Evolutionary conservation across 805 yeast species (phyloP), one percentile per base, ranked within the genome.

Genomic region (Teunomyces tritomae): DNA sequence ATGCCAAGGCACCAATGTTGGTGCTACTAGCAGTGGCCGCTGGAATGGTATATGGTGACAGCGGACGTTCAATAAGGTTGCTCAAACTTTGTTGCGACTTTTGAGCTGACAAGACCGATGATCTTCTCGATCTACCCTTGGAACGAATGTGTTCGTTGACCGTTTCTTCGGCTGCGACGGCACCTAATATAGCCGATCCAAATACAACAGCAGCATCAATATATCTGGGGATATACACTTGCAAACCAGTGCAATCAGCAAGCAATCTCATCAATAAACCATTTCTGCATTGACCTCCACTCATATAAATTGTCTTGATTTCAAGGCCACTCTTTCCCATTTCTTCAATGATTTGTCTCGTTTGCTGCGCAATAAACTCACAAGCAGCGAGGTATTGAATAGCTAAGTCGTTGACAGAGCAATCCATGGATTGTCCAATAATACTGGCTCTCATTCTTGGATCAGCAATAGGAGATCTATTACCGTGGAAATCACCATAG

Each of bases 271-370:
- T 90, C 51, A 94, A 76, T 48, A 94, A 72, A 13, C 90, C 87
- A 67, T 94, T 94, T 62, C 97, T 82, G 67, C 97, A 91, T 67
- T 94, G 99, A 29, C 99, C 98, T 48, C 99, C 99, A 51, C 92
- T 84, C 84, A 94, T 84, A 70, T 85, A 94, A 51, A 94, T 83
- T 17, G 89, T 78, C 14, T 78, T 73, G 52, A 94, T 79, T 8
- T 73, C 55, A 70, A 92, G 96, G 1, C 99, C 99, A 2, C 87
- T 74, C 47, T 74, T 68, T 56, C 82, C 84, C 89, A 94, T 86
- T 52, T 84, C 83, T 56, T 88, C 94, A 30, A 92, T 84, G 61
- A 94, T 94, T 59, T 94, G 99, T 59, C 97, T 82, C 0, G 98
- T 92, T 72, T 94, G 99, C 64, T 90, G 96, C 43, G 96, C 97